These are phyloP conservation scores for Euptelea pleiosperma DNA, from an alignment of 164 flowering plant species.

Conservation along the genomic window DNA sequence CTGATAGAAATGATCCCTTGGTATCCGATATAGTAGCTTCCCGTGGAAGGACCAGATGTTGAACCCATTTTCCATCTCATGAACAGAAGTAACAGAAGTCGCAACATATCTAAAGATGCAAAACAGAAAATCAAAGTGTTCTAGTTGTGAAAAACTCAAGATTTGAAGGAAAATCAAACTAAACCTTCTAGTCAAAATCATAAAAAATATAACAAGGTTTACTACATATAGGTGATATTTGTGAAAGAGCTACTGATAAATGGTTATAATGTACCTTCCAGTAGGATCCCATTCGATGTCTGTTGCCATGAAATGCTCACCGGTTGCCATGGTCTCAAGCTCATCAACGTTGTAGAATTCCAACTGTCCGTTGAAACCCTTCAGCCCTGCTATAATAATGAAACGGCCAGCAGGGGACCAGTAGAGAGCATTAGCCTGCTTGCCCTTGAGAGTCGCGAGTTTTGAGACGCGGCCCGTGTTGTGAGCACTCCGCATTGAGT, in stretches of 20 bases:
- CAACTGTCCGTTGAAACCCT: slow-evolving; percentile 84
- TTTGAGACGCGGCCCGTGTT: slow-evolving; percentile 70
- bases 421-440: slow-evolving; percentile 93
- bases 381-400: slow-evolving; percentile 84
- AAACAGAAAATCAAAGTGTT: neutral
- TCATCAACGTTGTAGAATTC: slow-evolving; percentile 96
- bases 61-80: slow-evolving; percentile 98
- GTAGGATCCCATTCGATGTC: slow-evolving; percentile 99
- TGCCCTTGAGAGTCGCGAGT: slow-evolving; percentile 83
- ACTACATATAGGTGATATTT: too few species aligned
- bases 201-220: too few species aligned
- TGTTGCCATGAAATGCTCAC: slow-evolving; percentile 95
- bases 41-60: slow-evolving; percentile 94
- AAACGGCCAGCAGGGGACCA: slow-evolving; percentile 93
- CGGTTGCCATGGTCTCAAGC: slow-evolving; percentile 94
- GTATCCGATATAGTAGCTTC: slow-evolving; percentile 72
- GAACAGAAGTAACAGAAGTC: slow-evolving; percentile 92
- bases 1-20: slow-evolving; percentile 92
- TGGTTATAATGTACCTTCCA: slow-evolving; percentile 64
- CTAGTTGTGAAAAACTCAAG: neutral
- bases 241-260: neutral
- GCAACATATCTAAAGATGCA: slow-evolving; percentile 71
- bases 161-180: neutral
- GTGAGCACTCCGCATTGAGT: slow-evolving; percentile 62
- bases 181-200: too few species aligned